Base-by-base conservation (phyloP, 345 rosid genomes). In the Orychophragmus violaceus region DNA sequence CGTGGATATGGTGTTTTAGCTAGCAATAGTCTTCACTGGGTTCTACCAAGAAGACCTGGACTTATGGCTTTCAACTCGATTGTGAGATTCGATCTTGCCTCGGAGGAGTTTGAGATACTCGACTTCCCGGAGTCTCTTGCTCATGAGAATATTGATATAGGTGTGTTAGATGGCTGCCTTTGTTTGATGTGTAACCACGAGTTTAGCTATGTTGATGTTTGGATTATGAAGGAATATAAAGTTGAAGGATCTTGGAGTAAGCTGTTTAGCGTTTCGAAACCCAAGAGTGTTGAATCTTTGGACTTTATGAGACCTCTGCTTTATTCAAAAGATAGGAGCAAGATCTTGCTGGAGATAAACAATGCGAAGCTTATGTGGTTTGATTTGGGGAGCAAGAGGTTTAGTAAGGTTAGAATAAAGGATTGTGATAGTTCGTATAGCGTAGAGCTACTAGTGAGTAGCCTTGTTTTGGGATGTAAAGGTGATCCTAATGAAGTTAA, bases 141-240 rank as follows among this genome's bases (percentile, higher is more conserved):
- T 50, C 55, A 46, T 10, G 17, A 57, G 37, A 68, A 7, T 21
- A 46, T 78, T 33, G 79, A 75, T 36, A 44, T 85, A 18, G 85
- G 79, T 23, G 84, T 62, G 21, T 68, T 84, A 27, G 87, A 79
- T 5, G 86, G 80, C 0, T 42, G 72, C 18, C 64, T 84, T 16
- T 84, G 85, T 67, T 72, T 67, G 51, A 69, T 82, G 55, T 72
- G 76, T 39, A 71, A 75, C 71, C 45, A 61, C 18, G 67, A 5
- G n/a, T 41, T 70, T 13, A 70, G 32, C 22, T 48, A 23, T 37
- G 76, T 78, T 32, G 90, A 87, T 77, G 61, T 87, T n/a, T 87
- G 90, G 90, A 21, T 82, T 9, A 81, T 83, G 89, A 77, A 57
- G 67, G 84, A 82, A 19, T 82, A 85, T 60, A 80, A 79, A 7